Evolutionary conservation across 805 yeast species (phyloP).

Genomic region (Cyberlindnera mycetangii): DNA sequence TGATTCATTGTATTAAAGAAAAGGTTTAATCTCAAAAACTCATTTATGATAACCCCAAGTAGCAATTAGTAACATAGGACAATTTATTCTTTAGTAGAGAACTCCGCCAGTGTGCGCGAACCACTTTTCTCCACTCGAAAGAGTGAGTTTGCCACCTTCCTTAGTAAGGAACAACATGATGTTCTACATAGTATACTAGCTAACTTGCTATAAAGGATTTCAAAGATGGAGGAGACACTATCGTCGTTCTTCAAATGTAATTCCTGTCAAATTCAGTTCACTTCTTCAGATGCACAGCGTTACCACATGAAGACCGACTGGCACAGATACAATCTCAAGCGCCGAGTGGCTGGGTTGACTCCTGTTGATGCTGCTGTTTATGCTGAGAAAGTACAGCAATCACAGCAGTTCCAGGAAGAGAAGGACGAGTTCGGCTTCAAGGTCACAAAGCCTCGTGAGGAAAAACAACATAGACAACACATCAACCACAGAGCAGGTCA

Average conservation of each 20-base stretch:
- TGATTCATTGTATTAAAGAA: slow-evolving; percentile 24
- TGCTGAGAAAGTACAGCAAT: slow-evolving; percentile 37
- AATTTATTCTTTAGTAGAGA: not conserved
- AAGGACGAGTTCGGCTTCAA: slow-evolving; percentile 40
- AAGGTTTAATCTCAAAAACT: slow-evolving; percentile 5
- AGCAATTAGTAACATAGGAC: too few species aligned
- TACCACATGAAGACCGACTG: slow-evolving; percentile 96
- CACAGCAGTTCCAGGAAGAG: slow-evolving; percentile 32
- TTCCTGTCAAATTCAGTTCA: slow-evolving; percentile 80
- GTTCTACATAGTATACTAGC: not conserved
- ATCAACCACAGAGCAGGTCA: slow-evolving; percentile 11
- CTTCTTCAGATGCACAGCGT: slow-evolving; percentile 80
- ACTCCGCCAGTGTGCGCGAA: not conserved
- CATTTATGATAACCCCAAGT: slow-evolving; percentile 2
- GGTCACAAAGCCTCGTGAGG: slow-evolving; percentile 27
- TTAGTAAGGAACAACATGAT: not conserved
- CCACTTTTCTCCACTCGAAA: not conserved
- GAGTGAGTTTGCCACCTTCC: not conserved
- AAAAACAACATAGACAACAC: slow-evolving; percentile 14
- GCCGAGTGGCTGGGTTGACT: slow-evolving; percentile 83
- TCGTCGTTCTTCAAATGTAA: slow-evolving; percentile 66
- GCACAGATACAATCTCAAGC: slow-evolving; percentile 94
- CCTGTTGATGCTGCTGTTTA: slow-evolving; percentile 60
- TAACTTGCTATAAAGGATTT: too few species aligned
- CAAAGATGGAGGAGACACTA: slow-evolving; percentile 15